A percentile compares a stretch with the other conserved stretches of the same genome.
Evolutionary conservation across 257 asterid genomes (phyloP).

Genomic region (Echium plantagineum): DNA sequence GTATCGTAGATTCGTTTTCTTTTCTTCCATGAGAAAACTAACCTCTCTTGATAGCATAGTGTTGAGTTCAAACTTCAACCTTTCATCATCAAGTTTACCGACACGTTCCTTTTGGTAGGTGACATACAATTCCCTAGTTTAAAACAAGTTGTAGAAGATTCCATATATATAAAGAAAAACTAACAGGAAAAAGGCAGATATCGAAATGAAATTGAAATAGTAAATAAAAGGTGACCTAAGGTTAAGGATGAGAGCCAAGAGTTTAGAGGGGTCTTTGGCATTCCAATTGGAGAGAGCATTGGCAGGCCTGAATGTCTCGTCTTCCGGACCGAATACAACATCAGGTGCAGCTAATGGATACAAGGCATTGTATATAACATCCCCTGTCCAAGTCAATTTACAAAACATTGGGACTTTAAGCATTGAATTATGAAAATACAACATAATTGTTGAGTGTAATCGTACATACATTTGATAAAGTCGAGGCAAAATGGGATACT

Average conservation of each 20-base stretch:
- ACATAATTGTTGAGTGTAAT: neutral
- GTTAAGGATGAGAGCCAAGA: slow-evolving; percentile 57
- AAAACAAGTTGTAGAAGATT: no score
- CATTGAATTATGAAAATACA: no score
- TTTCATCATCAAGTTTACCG: slow-evolving; percentile 65
- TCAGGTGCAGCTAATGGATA: slow-evolving; percentile 84
- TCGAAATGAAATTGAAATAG: no score
- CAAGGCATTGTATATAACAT: slow-evolving; percentile 58
- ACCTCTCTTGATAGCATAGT: slow-evolving; percentile 92
- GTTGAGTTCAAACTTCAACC: slow-evolving; percentile 79
- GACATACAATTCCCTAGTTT: slow-evolving; percentile 50
- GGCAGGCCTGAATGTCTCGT: slow-evolving; percentile 47
- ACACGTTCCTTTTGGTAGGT: slow-evolving; percentile 66
- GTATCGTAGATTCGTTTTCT: neutral
- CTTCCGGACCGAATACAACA: slow-evolving; percentile 73
- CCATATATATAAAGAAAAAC: no score
- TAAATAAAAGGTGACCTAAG: no score
- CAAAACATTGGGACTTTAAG: no score
- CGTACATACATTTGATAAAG: slow-evolving; percentile 51
- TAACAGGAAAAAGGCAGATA: no score
- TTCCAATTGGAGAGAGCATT: slow-evolving; percentile 63
- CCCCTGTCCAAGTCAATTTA: slow-evolving; percentile 41
- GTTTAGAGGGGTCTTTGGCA: slow-evolving; percentile 57
- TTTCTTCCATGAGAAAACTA: slow-evolving; percentile 13
- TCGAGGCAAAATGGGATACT: slow-evolving; percentile 87